Percentiles rank a stretch among this genome's conserved stretches.
phyloP scores from a whole-genome alignment of 2,329 filamentous ascomycete species.

The Xylaria sp. region DNA sequence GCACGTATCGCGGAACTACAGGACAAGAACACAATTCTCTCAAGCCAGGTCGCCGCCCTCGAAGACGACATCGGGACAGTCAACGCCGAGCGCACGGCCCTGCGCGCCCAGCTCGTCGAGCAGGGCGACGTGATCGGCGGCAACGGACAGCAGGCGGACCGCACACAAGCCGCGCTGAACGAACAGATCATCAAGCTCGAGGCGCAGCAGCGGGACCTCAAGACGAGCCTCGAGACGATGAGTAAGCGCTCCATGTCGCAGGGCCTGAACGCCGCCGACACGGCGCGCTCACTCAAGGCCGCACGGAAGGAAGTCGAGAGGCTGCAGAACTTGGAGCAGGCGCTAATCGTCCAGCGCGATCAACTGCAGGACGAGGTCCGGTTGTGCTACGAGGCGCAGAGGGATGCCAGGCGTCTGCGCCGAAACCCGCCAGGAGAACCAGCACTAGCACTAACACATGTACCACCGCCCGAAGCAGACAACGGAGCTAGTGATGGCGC shows the following conservation, averaged over 20 bases:
- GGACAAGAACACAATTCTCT: neutral
- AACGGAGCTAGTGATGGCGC: neutral
- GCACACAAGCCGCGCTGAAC: conserved; percentile 3
- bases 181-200: neutral
- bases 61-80: neutral
- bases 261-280: neutral
- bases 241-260: neutral
- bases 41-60: neutral
- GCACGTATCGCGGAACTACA: neutral
- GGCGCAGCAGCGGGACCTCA: neutral
- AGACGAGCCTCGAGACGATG: neutral
- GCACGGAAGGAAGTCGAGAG: neutral
- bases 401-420: neutral
- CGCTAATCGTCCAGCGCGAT: conserved; percentile 6
- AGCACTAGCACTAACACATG: no score
- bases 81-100: neutral
- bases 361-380: conserved; percentile 1
- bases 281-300: neutral
- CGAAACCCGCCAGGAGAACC: no score
- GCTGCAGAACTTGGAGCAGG: neutral
- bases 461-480: no score
- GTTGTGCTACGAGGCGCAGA: neutral
- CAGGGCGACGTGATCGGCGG: neutral
- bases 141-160: conserved; percentile 1
- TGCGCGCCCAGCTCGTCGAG: neutral